Conservation (phyloP, 1,139 yeast species). For the Taphrina deformans region DNA sequence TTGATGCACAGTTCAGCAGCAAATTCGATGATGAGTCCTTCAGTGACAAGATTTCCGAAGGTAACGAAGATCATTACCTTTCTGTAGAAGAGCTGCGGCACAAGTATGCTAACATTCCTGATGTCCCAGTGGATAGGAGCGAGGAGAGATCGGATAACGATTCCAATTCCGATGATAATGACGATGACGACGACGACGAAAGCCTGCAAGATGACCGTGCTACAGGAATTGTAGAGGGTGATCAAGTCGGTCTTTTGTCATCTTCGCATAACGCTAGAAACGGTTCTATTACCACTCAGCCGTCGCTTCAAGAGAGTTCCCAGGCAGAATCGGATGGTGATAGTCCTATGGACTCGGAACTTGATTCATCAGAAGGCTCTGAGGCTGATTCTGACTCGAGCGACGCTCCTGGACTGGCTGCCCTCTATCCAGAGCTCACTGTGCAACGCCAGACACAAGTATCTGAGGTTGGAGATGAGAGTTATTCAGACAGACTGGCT, state of each 20-base stretch:
- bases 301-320: neutral
- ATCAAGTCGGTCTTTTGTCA: neutral
- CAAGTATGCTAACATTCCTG: slow-evolving; percentile 59
- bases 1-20: slow-evolving; percentile 65
- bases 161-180: neutral
- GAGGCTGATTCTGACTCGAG: slow-evolving; percentile 41
- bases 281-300: neutral
- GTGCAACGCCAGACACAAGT: neutral
- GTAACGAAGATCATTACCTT: slow-evolving; percentile 54
- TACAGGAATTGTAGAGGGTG: slow-evolving; percentile 34
- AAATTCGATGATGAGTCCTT: slow-evolving; percentile 37
- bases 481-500: neutral
- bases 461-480: neutral
- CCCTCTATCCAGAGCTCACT: slow-evolving; percentile 19
- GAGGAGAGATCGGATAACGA: neutral
- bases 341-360: slow-evolving; percentile 35
- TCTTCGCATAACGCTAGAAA: neutral
- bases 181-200: slow-evolving; percentile 4
- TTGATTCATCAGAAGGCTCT: slow-evolving; percentile 32
- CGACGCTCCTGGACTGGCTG: slow-evolving; percentile 28
- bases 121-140: neutral
- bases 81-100: slow-evolving; percentile 64
- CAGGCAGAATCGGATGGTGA: neutral
- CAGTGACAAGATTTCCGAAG: slow-evolving; percentile 22
- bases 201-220: slow-evolving; percentile 41